Conservation (phyloP, 2,329 filamentous ascomycete species). For the Scedosporium aurantiacum region DNA sequence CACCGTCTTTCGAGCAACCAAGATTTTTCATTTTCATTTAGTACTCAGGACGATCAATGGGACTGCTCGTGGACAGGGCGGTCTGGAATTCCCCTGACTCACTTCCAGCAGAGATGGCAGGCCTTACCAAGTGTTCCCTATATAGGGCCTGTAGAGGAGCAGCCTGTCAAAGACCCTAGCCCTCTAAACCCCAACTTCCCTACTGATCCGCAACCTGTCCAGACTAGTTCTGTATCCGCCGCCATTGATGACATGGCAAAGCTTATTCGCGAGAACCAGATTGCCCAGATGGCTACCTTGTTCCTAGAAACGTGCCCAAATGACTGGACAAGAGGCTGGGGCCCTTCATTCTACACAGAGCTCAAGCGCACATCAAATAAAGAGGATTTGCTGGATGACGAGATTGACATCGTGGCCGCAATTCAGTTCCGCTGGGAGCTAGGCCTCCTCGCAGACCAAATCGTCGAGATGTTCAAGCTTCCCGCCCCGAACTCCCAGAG, state of each 20-base stretch:
- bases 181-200: background rate
- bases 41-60: background rate
- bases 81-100: background rate
- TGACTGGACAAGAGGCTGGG: background rate
- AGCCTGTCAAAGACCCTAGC: background rate
- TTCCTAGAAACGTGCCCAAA: background rate
- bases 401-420: background rate
- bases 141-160: background rate
- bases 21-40: too few relatives aligned
- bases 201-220: background rate
- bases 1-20: too few relatives aligned
- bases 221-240: background rate
- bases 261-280: background rate
- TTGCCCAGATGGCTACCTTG: background rate
- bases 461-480: background rate
- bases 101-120: background rate
- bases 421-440: background rate
- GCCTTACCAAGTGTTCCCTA: background rate
- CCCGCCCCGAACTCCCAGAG: background rate
- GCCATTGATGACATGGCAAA: background rate
- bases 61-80: background rate
- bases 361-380: background rate
- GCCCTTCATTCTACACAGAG: background rate
- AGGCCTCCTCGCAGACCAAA: background rate
- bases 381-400: background rate